phyloP scores from a whole-genome alignment of 2,329 filamentous ascomycete species.

The Epicoccum sorghinum region DNA sequence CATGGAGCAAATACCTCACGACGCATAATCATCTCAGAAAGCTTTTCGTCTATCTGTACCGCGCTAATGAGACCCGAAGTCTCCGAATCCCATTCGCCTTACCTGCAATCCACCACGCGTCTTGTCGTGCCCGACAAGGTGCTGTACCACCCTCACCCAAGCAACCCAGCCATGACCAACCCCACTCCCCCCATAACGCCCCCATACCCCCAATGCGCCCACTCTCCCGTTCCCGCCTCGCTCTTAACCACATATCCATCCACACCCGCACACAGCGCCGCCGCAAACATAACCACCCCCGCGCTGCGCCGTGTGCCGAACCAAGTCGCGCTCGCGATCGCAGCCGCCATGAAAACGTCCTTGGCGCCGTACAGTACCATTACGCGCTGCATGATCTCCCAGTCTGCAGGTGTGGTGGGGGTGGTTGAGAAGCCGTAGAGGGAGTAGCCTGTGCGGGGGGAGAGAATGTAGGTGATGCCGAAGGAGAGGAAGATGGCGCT shows the following conservation, averaged over 20 bases:
- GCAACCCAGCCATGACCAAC: constrained; percentile 38
- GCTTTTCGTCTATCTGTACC: too few relatives aligned
- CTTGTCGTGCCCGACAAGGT: too few relatives aligned
- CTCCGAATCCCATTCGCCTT: too few relatives aligned
- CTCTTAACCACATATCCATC: constrained; percentile 53
- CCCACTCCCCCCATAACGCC: constrained; percentile 46
- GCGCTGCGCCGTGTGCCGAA: constrained; percentile 50
- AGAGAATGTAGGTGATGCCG: constrained; percentile 51
- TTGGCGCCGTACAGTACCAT: constrained; percentile 57
- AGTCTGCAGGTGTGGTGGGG: constrained; percentile 36
- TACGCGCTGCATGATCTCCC: constrained; percentile 52
- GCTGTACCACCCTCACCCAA: constrained; percentile 15
- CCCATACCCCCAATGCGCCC: constrained; percentile 58
- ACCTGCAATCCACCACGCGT: too few relatives aligned
- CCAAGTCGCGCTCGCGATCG: constrained; percentile 47
- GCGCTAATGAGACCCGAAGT: too few relatives aligned
- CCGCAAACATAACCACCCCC: constrained; percentile 53
- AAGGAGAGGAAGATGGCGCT: constrained; percentile 43
- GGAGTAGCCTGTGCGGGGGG: constrained; percentile 42
- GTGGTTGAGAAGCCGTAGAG: constrained; percentile 47
- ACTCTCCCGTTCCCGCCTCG: constrained; percentile 50
- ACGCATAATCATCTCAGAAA: too few relatives aligned
- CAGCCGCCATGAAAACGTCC: constrained; percentile 57
- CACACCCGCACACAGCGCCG: constrained; percentile 50
- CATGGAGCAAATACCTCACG: too few relatives aligned